Evolutionary conservation across 352 stramenopile species (phyloP).

Genomic region (Phytopythium litorale): DNA sequence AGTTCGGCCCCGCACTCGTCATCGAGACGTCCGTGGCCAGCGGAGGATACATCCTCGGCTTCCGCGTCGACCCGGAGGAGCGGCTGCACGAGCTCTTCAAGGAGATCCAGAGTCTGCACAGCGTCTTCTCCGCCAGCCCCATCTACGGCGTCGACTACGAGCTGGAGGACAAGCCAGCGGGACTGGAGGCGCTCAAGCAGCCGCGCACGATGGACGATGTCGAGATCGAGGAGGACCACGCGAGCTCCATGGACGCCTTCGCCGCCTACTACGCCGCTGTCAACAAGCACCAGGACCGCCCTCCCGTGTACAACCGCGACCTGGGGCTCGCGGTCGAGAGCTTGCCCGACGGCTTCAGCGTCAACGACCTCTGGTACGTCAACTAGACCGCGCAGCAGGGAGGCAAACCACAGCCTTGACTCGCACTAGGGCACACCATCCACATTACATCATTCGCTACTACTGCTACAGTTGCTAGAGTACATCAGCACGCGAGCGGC

Average conservation of each 20-base stretch:
- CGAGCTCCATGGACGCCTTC: conserved; percentile 83
- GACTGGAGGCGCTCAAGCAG: conserved; percentile 63
- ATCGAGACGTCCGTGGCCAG: conserved; percentile 80
- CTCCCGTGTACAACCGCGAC: conserved; percentile 66
- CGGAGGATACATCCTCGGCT: conserved; percentile 90
- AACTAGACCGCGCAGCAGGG: conserved; percentile 15
- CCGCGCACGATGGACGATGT: conserved; percentile 81
- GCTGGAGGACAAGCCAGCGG: conserved; percentile 70
- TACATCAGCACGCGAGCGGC: conserved; percentile 4
- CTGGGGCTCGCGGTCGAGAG: conserved; percentile 86
- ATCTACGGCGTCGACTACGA: conserved; percentile 91
- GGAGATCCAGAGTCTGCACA: conserved; percentile 81
- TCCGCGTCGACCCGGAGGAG: conserved; percentile 88
- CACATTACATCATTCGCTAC: conserved; percentile 2
- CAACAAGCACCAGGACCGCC: conserved; percentile 80
- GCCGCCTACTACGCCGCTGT: conserved; percentile 88
- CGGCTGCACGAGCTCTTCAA: conserved; percentile 81
- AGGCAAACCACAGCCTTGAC: too few species aligned
- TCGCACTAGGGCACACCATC: not conserved
- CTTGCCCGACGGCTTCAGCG: conserved; percentile 70
- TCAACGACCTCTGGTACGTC: conserved; percentile 68
- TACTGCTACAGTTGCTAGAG: not conserved
- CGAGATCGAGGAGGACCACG: conserved; percentile 86
- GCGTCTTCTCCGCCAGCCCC: conserved; percentile 78
- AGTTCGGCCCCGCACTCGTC: conserved; percentile 90